Base-by-base conservation (phyloP, 2,329 filamentous ascomycete species). In the Leptographium flavum region DNA sequence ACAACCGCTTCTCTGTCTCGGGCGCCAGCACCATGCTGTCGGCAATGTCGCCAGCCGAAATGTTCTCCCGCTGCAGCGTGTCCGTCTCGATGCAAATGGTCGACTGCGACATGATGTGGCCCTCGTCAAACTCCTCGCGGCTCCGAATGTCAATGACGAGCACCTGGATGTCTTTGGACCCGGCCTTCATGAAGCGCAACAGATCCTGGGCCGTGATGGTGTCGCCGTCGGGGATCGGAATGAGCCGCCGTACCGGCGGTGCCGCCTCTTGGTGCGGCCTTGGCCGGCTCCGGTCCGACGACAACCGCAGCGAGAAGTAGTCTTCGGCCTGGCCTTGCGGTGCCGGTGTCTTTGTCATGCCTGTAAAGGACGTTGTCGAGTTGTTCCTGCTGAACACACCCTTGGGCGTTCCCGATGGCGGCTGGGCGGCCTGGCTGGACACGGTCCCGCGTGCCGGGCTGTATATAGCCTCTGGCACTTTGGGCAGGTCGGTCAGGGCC, bases 41-140 rank as follows among this genome's bases (percentile, higher is more conserved):
- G 17, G 67, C 69, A 32, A 83, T 72, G 21, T 81, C 66, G 19
- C 70, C 68, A 3, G 74, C 75, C 1, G 78, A 79, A 19, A 81
- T 71, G 39, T 76, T 80, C 38, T 81, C 74, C 45, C 84, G 76
- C 40, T 87, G 61, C 10, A 81, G 74, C 38, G 93, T 74, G 22
- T 67, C 70, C 3, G 88, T 87, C 56, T 98, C 92, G 49, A 98
- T 76, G 60, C 92, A 98, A 38, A 98, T 86, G 33, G 87, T 84
- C 6, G 77, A 81, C 46, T 80, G 80, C 6, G 83, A 79, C 66
- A 83, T 83, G 51, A 98, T 87, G 58, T 98, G 92, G 0, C 92
- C 92, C 40, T 81, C 73, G 53, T 96, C 87, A 57, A 85, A 98
- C 9, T 83, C 76, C 44, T 83, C 76, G 23, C 92, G 79, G 46